Evolutionary conservation across 345 rosid species (phyloP).

Genomic region (Noccaea bulbosa): DNA sequence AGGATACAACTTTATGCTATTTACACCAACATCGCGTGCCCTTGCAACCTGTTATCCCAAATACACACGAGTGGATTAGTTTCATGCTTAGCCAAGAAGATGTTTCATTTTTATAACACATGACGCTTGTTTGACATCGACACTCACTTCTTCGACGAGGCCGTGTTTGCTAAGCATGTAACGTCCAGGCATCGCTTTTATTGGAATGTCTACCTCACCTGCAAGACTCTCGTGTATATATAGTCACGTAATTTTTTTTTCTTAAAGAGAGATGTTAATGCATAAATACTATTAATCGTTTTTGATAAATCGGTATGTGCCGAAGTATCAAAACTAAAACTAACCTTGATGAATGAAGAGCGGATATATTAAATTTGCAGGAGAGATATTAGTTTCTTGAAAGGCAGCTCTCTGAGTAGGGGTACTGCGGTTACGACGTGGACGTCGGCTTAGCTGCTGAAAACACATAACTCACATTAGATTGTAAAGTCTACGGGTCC

Average conservation of each 20-base stretch:
- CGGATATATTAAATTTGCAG: constrained; percentile 87
- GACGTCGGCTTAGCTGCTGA: constrained; percentile 75
- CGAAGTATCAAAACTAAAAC: constrained; percentile 7
- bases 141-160: constrained; percentile 75
- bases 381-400: constrained; percentile 78
- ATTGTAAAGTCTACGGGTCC: background rate
- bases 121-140: no score
- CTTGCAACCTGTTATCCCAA: constrained; percentile 60
- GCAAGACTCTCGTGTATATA: constrained; percentile 16
- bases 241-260: background rate
- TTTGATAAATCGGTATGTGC: background rate
- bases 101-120: no score
- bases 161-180: constrained; percentile 92
- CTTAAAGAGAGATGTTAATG: background rate
- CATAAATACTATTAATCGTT: background rate
- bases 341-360: constrained; percentile 90
- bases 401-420: constrained; percentile 73
- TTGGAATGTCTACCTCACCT: constrained; percentile 91
- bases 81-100: no score
- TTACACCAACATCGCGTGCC: constrained; percentile 93
- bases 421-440: constrained; percentile 80
- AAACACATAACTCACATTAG: background rate
- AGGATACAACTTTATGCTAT: constrained; percentile 82
- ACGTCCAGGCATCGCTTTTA: constrained; percentile 94
- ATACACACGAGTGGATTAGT: background rate